Conservation (phyloP, 805 yeast genomes). For the Alloascoidea hylecoeti region DNA sequence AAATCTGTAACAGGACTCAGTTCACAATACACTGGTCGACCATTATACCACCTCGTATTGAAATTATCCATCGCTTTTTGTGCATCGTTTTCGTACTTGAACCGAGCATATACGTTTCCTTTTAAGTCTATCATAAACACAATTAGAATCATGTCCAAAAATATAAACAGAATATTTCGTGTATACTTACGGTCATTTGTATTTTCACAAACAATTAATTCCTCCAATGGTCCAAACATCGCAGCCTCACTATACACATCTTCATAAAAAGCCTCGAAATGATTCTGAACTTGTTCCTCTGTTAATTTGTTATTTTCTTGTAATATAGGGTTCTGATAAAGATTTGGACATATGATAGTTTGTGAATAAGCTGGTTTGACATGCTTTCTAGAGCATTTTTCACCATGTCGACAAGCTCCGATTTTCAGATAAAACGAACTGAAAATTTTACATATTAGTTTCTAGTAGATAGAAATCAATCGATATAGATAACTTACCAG, state of each 20-base stretch:
- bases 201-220: constrained; percentile 70
- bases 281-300: constrained; percentile 23
- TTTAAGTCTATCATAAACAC: constrained; percentile 46
- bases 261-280: constrained; percentile 49
- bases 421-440: constrained; percentile 63
- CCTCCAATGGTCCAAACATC: constrained; percentile 35
- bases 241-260: constrained; percentile 57
- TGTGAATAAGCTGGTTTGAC: constrained; percentile 48
- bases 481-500: constrained; percentile 2
- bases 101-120: constrained; percentile 76
- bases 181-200: constrained; percentile 38
- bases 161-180: background rate
- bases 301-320: constrained; percentile 14
- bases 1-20: constrained; percentile 61
- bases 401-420: constrained; percentile 93
- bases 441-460: constrained; percentile 1
- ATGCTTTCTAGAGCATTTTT: constrained; percentile 67
- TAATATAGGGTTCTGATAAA: constrained; percentile 49
- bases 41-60: constrained; percentile 73
- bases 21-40: constrained; percentile 68
- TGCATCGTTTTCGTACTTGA: constrained; percentile 41
- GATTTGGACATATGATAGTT: constrained; percentile 49
- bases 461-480: constrained; percentile 1
- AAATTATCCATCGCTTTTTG: constrained; percentile 41
- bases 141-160: background rate